Base-by-base conservation (phyloP, 805 yeast species). In the Wickerhamiella parazyma region DNA sequence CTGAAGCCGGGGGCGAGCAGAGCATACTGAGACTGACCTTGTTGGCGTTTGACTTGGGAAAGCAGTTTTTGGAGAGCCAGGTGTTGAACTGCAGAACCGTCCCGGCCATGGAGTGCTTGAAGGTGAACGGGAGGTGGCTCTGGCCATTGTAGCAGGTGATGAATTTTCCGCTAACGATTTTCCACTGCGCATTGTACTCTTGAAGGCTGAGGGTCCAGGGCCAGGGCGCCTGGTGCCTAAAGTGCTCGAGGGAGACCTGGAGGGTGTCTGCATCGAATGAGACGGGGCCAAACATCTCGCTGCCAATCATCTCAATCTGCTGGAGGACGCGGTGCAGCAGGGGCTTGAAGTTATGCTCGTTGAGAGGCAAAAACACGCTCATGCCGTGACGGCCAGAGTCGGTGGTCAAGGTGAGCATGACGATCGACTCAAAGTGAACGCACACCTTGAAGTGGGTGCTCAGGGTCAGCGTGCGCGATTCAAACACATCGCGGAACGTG, bases 1-100 rank as follows among this genome's bases (percentile, higher is more conserved):
- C 42, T n/a, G 42, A 39, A 9, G 42, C 25, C 16, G 42, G 42
- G 22, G 42, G 42, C 7, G 42, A 20, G 42, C 42, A 39, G 29
- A 39, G 18, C 17, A 31, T 34, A 21, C 36, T 10, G 14, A 4
- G 16, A 7, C n/a, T 11, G 6, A n/a, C 16, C 14, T 11, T 8
- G 16, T 7, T 11, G 6, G 16, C 31, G 16, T 10, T 11, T 28
- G 14, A 6, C 31, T 28, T 24, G 41, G 6, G 18, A 3, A 26
- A 29, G 18, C 8, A 25, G 34, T 28, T 38, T 31, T 24, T 36
- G 36, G n/a, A 29, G 19, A 39, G 31, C 42, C 42, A 39, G 3
- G 42, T 18, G 14, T 29, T 31, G 18, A 39, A 39, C 20, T 39
- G 42, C 14, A 39, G 25, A 8, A 26, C 42, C 2, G 36, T 31